phyloP scores from a whole-genome alignment of 805 yeast species.

The Wilhelminamyces savonicus region DNA sequence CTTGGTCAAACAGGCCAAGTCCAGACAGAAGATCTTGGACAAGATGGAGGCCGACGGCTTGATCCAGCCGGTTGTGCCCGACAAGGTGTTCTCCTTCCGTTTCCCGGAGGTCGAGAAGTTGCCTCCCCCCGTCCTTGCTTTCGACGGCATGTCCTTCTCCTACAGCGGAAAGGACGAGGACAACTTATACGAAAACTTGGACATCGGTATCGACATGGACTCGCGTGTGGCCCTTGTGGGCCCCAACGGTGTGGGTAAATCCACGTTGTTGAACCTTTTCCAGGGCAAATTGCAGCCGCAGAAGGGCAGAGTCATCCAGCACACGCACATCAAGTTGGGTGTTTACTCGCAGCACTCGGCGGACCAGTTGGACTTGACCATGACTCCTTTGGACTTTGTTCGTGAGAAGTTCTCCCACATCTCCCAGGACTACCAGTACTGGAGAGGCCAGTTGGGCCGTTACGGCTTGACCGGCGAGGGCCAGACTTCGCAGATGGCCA shows the following conservation, averaged over 20 bases:
- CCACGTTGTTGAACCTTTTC: slow-evolving; percentile 92
- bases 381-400: slow-evolving; percentile 93
- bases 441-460: slow-evolving; percentile 97
- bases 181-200: slow-evolving; percentile 82
- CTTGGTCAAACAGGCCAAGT: slow-evolving; percentile 96
- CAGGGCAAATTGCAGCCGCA: slow-evolving; percentile 91
- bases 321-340: slow-evolving; percentile 96
- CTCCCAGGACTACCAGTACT: slow-evolving; percentile 97
- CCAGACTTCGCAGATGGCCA: slow-evolving; percentile 98
- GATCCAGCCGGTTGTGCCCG: slow-evolving; percentile 86
- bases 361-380: slow-evolving; percentile 93
- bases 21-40: slow-evolving; percentile 98
- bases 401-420: slow-evolving; percentile 85
- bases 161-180: slow-evolving; percentile 81
- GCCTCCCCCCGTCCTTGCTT: slow-evolving; percentile 97
- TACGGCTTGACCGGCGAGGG: slow-evolving; percentile 98
- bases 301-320: slow-evolving; percentile 92
- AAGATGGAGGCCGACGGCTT: slow-evolving; percentile 99
- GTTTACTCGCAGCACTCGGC: slow-evolving; percentile 99
- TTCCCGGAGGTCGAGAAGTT: slow-evolving; percentile 94
- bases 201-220: slow-evolving; percentile 99
- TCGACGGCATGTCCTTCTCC: slow-evolving; percentile 90
- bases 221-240: slow-evolving; percentile 97
- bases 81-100: slow-evolving; percentile 88
- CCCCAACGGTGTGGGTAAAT: slow-evolving; percentile 99